Base-by-base conservation (phyloP, 176 grass and related monocot genomes). In the Juncus effusus region DNA sequence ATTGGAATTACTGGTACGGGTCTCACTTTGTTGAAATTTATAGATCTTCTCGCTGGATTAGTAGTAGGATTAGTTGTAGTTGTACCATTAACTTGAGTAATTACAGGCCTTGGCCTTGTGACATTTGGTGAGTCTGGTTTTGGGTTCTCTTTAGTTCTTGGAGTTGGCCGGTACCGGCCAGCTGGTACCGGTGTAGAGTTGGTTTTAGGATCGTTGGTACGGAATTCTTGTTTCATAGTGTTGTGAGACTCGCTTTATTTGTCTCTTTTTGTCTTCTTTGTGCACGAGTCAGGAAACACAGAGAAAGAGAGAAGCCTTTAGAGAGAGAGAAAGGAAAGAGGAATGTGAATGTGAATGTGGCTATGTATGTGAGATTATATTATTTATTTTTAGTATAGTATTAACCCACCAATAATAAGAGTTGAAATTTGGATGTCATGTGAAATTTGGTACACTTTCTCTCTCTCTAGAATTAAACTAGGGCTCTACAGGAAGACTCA, bases 141-240 rank as follows among this genome's bases (percentile, higher is more conserved):
- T 38, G 79, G 63, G 63, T 51, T 70, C 10, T 82, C 79, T 68
- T 63, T 82, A 54, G 47, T 60, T 71, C 63, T 58, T 28, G 62
- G 40, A n/a, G 59, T 64, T 16, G 38, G 8, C 41, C 73, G 65
- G 54, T 66, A 58, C 61, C 73, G 41, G 61, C 36, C 42, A n/a
- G 56, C 36, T 4, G 79, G 79, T 53, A 69, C 71, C 8, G 71
- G 71, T 11, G 72, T 72, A 42, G 68, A 75, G 45, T 70, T 61
- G 56, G 79, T n/a, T 42, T 75, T 81, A 11, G 53, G 54, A 44
- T 70, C 78, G 61, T 58, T 56, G 52, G 56, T 47, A 16, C 47
- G 54, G 12, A 82, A 61, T 38, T 82, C 79, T 51, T 76, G 79
- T 45, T 76, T 82, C 79, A 82, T 76, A 12, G n/a, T 70, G 51